These are phyloP conservation scores for Exobasidium cylindrosporum DNA, from an alignment of 1,284 basidiomycete genomes.

Conservation along the genomic window DNA sequence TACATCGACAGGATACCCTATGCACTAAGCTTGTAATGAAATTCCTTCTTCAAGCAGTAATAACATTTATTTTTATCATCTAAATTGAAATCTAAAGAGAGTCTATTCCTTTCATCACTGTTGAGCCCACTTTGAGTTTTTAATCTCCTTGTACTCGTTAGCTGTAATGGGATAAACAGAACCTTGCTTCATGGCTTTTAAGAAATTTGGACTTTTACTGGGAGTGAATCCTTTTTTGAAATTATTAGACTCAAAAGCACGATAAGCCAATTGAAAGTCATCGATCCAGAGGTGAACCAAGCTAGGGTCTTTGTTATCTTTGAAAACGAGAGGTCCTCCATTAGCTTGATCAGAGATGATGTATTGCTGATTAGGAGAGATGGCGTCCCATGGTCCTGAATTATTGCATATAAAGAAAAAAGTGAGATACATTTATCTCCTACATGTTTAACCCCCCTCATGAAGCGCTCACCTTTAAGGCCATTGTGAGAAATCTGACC, in stretches of 20 bases:
- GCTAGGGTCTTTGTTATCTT: constrained; percentile 3
- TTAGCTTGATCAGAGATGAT: neutral
- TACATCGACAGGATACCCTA: too few relatives aligned
- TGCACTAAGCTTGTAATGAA: too few relatives aligned
- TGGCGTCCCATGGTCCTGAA: neutral
- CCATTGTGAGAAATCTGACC: constrained; percentile 9
- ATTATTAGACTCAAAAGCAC: constrained; percentile 9
- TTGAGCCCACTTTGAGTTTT: neutral
- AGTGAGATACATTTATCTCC: too few relatives aligned
- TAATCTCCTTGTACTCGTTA: constrained; percentile 1
- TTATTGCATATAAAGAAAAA: neutral
- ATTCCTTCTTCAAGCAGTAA: too few relatives aligned
- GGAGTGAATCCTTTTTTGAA: neutral
- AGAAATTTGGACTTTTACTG: constrained; percentile 3
- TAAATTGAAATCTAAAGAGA: too few relatives aligned
- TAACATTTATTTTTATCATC: too few relatives aligned
- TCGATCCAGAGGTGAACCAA: constrained; percentile 12
- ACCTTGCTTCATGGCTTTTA: constrained; percentile 10
- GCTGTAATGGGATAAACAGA: neutral
- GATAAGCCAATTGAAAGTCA: constrained; percentile 3
- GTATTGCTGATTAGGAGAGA: neutral
- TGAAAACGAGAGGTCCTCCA: constrained; percentile 13
- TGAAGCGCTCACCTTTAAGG: neutral
- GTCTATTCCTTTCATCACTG: too few relatives aligned
- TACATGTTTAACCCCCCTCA: too few relatives aligned